phyloP scores from a whole-genome alignment of 805 yeast species.

The Saturnispora hagleri region DNA sequence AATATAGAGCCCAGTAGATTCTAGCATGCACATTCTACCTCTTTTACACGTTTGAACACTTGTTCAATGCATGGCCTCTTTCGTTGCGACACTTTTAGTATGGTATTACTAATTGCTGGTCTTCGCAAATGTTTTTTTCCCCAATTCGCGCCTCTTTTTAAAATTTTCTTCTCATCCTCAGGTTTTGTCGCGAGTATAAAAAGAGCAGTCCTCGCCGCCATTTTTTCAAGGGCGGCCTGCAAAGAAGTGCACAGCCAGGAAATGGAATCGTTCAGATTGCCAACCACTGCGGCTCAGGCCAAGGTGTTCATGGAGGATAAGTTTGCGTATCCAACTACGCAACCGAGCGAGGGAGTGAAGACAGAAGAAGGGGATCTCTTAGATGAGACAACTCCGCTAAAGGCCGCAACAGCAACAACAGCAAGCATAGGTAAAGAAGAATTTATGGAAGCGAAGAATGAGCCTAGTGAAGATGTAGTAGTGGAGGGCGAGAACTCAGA shows the following conservation, averaged over 20 bases:
- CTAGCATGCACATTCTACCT: too few species aligned
- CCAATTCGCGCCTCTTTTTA: not conserved
- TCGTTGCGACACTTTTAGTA: too few species aligned
- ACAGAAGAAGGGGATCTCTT: constrained; percentile 7
- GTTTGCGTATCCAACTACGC: constrained; percentile 43
- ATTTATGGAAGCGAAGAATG: constrained; percentile 1
- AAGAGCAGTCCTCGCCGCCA: constrained; percentile 8
- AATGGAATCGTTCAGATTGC: constrained; percentile 69
- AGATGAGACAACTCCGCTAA: not conserved
- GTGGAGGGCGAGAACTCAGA: constrained; percentile 9
- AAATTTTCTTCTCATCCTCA: not conserved
- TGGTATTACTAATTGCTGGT: not conserved
- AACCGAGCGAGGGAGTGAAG: constrained; percentile 17
- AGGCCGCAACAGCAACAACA: not conserved
- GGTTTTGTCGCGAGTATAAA: constrained; percentile 10
- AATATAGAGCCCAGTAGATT: too few species aligned
- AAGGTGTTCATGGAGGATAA: constrained; percentile 62
- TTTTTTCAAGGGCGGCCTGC: not conserved
- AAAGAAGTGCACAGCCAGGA: not conserved
- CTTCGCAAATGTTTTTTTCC: not conserved
- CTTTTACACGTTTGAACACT: too few species aligned
- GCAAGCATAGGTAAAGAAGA: not conserved
- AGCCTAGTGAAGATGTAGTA: not conserved
- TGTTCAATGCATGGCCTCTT: too few species aligned
- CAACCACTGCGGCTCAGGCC: constrained; percentile 72